phyloP scores from a whole-genome alignment of 2,329 filamentous ascomycete genomes.

The Colletotrichum sp. region DNA sequence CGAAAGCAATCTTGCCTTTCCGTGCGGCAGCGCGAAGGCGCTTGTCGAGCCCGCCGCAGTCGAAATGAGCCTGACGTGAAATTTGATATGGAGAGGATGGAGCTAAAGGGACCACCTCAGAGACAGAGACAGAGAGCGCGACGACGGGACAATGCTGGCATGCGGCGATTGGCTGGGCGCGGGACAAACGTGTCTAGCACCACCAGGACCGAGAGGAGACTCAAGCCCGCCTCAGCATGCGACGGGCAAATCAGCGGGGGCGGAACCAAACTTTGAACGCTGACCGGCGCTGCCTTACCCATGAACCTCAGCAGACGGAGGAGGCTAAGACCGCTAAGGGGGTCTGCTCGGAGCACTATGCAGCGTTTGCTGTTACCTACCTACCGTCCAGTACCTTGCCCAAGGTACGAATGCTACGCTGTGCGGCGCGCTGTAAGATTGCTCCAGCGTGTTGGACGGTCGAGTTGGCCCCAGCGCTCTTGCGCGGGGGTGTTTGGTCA shows the following conservation, averaged over 20 bases:
- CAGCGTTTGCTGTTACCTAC: background rate
- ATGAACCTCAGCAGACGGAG: background rate
- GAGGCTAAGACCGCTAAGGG: background rate
- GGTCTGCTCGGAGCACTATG: background rate
- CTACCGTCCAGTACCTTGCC: background rate
- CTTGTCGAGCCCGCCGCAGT: background rate
- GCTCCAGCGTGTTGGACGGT: background rate
- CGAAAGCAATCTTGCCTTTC: background rate
- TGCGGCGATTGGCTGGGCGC: conserved; percentile 7
- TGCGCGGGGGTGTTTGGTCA: background rate
- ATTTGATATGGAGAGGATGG: conserved; percentile 15
- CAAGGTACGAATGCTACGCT: background rate
- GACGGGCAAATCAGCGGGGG: background rate
- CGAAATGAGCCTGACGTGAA: conserved; percentile 8
- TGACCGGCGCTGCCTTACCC: background rate
- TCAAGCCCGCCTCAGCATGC: background rate
- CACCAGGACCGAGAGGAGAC: background rate
- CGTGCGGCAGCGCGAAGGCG: background rate
- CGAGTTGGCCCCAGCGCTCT: background rate
- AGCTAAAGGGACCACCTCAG: background rate
- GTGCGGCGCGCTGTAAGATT: background rate
- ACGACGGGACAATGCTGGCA: conserved; percentile 1
- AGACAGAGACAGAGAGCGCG: background rate
- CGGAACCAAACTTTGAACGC: background rate
- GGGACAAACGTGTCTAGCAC: background rate